Evolutionary conservation across 2,329 filamentous ascomycete species (phyloP), one percentile per base, ranked within the genome.

Genomic region (Chaetothyriales sp.): DNA sequence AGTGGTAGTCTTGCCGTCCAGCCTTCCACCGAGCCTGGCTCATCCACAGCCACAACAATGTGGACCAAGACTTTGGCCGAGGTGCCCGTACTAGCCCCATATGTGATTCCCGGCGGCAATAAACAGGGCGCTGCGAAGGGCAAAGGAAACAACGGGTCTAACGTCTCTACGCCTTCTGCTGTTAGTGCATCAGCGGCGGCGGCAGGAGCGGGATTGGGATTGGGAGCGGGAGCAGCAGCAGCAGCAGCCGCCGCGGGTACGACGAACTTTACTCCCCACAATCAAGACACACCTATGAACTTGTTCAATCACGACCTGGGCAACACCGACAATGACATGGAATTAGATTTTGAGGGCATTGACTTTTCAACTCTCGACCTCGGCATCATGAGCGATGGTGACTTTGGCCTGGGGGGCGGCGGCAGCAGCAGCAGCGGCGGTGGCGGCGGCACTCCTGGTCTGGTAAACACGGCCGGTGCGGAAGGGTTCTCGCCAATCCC

Each of bases 21-120:
- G 20, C 26, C 36, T 28, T 6, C 18, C 15, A n/a, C 9, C 12
- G 54, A 59, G 51, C 61, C 1, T 62, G 62, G 10, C 57, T 60
- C n/a, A 61, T 64, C 5, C 61, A 66, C 18, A 59, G n/a, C n/a
- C n/a, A 63, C 43, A 59, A 66, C 10, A 61, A 63, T 43, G 12
- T 39, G 32, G 32, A 39, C 32, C 32, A 39, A 39, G 32, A 39
- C 32, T 15, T 39, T 39, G 32, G 32, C 32, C 10, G 66, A 69
- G 53, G 53, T 71, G 18, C 67, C 64, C 1, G 67, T 72, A 62
- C 64, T 67, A 47, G 66, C 68, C 2, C 70, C 69, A 6, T 71
- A 66, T 54, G 68, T 68, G 22, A 60, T 64, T 12, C 60, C 65
- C 18, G 66, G 67, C 28, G 66, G 66, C 2, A 47, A 47, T 32